phyloP scores from a whole-genome alignment of 495 filamentous ascomycete species.

The Penicillium canariense region DNA sequence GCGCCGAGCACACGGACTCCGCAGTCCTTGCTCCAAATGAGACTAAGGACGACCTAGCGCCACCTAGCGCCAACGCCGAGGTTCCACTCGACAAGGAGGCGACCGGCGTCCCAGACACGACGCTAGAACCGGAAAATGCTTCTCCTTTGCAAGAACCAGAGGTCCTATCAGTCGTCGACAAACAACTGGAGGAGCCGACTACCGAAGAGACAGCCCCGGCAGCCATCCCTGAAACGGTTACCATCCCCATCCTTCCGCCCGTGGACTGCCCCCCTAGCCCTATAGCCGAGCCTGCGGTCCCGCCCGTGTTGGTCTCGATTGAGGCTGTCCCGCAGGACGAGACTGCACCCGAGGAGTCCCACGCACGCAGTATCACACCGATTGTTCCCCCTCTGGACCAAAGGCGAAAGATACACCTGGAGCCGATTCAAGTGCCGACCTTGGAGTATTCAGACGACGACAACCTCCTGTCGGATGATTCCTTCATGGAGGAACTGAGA shows the following conservation, averaged over 20 bases:
- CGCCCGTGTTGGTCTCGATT: slow-evolving; percentile 18
- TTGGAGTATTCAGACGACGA: slow-evolving; percentile 59
- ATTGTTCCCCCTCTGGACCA: slow-evolving; percentile 32
- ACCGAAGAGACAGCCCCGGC: slow-evolving; percentile 11
- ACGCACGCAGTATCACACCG: slow-evolving; percentile 14
- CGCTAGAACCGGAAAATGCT: slow-evolving; percentile 24
- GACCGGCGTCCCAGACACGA: slow-evolving; percentile 24
- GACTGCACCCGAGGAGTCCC: slow-evolving; percentile 20
- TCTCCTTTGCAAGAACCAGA: slow-evolving; percentile 23
- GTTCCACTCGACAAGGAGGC: slow-evolving; percentile 35
- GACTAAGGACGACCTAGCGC: slow-evolving; percentile 34
- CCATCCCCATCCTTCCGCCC: slow-evolving; percentile 23
- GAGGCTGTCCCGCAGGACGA: slow-evolving; percentile 18
- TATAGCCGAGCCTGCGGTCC: slow-evolving; percentile 17
- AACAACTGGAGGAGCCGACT: slow-evolving; percentile 15
- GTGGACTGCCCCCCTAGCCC: slow-evolving; percentile 18
- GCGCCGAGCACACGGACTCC: slow-evolving; percentile 23
- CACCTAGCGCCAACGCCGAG: slow-evolving; percentile 34
- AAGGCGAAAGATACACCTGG: slow-evolving; percentile 49
- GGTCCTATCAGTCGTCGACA: slow-evolving; percentile 15
- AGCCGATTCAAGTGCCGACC: slow-evolving; percentile 56
- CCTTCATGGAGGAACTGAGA: slow-evolving; percentile 84
- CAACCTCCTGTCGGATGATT: slow-evolving; percentile 75
- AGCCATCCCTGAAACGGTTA: slow-evolving; percentile 15
- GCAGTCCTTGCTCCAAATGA: slow-evolving; percentile 24